phyloP scores from a whole-genome alignment of 495 filamentous ascomycete species.

The Aspergillus taichungensis region DNA sequence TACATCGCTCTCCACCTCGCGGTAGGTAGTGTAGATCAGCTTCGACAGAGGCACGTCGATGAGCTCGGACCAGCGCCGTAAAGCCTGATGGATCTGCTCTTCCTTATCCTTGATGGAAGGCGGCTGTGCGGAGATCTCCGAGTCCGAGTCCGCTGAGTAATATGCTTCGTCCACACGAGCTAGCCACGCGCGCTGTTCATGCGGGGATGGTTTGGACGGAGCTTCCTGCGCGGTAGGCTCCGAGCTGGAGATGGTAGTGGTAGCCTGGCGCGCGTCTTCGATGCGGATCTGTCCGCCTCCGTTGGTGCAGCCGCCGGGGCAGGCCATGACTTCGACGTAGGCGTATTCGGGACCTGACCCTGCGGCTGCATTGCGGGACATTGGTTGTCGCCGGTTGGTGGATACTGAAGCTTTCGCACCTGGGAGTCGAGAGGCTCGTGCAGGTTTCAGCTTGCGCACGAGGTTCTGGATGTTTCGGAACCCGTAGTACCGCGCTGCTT shows the following conservation, averaged over 20 bases:
- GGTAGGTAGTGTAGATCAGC: constrained; percentile 75
- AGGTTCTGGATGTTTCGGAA: constrained; percentile 98
- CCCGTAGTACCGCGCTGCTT: constrained; percentile 85
- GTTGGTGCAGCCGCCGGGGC: constrained; percentile 95
- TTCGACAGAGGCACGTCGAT: constrained; percentile 63
- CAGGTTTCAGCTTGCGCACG: constrained; percentile 79
- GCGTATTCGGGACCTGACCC: constrained; percentile 54
- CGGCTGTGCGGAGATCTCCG: constrained; percentile 19
- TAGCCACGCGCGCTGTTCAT: constrained; percentile 81
- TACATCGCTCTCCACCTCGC: constrained; percentile 89
- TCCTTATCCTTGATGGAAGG: constrained; percentile 23
- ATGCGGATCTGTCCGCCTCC: constrained; percentile 91
- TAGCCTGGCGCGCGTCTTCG: constrained; percentile 51
- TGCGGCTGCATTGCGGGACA: constrained; percentile 23
- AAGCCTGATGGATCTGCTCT: constrained; percentile 39
- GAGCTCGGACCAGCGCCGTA: constrained; percentile 63
- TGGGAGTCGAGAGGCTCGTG: constrained; percentile 63
- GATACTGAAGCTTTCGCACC: constrained; percentile 46
- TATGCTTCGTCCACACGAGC: constrained; percentile 87
- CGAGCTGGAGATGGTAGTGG: constrained; percentile 1
- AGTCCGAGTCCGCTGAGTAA: constrained; percentile 66
- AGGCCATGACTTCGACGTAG: constrained; percentile 98
- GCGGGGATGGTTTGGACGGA: constrained; percentile 47
- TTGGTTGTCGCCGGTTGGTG: constrained; percentile 26
- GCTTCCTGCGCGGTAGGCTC: constrained; percentile 4